Conservation (phyloP, 805 yeast species). For the Priceomyces castillae region DNA sequence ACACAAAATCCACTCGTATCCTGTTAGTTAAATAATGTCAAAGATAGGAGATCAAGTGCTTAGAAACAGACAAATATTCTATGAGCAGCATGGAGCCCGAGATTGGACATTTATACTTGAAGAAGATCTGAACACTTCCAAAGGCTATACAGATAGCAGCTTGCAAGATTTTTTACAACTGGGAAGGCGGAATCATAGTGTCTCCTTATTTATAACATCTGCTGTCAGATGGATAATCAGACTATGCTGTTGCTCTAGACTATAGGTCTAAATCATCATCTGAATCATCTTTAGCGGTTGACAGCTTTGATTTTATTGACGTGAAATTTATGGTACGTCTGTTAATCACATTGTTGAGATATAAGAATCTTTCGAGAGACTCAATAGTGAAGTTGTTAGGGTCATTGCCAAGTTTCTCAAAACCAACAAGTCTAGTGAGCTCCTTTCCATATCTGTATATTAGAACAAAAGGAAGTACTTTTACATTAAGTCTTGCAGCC, state of each 20-base stretch:
- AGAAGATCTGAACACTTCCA: neutral
- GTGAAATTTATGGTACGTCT: slow-evolving; percentile 14
- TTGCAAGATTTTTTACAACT: neutral
- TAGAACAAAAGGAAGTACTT: slow-evolving; percentile 69
- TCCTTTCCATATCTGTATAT: slow-evolving; percentile 62
- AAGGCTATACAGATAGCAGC: neutral
- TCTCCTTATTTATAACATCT: neutral
- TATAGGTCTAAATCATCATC: slow-evolving; percentile 13
- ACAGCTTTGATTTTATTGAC: slow-evolving; percentile 6
- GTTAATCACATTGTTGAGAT: slow-evolving; percentile 14
- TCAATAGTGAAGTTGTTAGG: slow-evolving; percentile 46
- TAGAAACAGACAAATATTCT: neutral
- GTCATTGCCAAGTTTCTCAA: slow-evolving; percentile 53
- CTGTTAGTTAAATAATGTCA: neutral
- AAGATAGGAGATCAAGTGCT: slow-evolving; percentile 4
- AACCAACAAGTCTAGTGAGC: slow-evolving; percentile 61
- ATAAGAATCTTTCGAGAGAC: slow-evolving; percentile 43
- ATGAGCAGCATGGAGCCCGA: neutral
- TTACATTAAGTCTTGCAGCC: slow-evolving; percentile 57
- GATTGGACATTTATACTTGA: neutral
- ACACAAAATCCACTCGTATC: no score
- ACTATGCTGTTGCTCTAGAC: neutral
- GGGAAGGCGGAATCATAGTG: neutral
- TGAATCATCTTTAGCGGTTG: slow-evolving; percentile 4
- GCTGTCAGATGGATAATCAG: neutral